Evolutionary conservation across 192 early-diverging fungal species (phyloP), one percentile per base, ranked within the genome.

Genomic region (Podochytrium sp.): DNA sequence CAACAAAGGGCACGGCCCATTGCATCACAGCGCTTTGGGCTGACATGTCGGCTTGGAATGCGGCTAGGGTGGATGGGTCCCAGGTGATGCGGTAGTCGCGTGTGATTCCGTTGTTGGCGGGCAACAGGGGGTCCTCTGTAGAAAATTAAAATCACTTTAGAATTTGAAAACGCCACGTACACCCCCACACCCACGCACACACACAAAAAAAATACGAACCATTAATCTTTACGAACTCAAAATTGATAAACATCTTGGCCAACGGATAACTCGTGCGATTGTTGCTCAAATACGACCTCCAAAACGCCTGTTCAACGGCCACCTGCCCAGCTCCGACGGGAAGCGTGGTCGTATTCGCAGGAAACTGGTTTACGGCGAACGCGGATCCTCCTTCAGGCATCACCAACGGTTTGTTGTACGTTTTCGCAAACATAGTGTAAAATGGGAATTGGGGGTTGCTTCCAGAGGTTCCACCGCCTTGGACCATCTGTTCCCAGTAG

Each of bases 221-320:
- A 30, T 38, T 12, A 43, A 27, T 4, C 43, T 65, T 65, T 27
- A 65, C 29, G 25, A 34, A 51, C 34, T 69, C 66, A 69, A 69
- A 69, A 33, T 69, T 69, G 6, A 69, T 69, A 49, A 69, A 69
- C 66, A 69, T 69, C 34, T 69, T 69, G 12, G 66, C 66, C 20
- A 35, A 29, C 4, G 66, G 66, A 49, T 33, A 69, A 12, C n/a
- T 69, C 20, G 49, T 2, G 25, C 32, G 35, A 3, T 6, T 37
- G 23, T n/a, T 14, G 32, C 20, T 53, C 47, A 69, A 55, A 34
- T 55, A 51, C 6, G 50, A 55, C 20, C 37, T 18, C 66, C 66
- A 69, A 27, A 55, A 69, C 3, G 25, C 34, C 30, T 34, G 47
- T 10, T 50, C 23, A 53, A 55, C 25, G 20, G 43, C 27, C 27